Base-by-base conservation (phyloP, 129 eudicot genomes). In the Flaveria robusta region DNA sequence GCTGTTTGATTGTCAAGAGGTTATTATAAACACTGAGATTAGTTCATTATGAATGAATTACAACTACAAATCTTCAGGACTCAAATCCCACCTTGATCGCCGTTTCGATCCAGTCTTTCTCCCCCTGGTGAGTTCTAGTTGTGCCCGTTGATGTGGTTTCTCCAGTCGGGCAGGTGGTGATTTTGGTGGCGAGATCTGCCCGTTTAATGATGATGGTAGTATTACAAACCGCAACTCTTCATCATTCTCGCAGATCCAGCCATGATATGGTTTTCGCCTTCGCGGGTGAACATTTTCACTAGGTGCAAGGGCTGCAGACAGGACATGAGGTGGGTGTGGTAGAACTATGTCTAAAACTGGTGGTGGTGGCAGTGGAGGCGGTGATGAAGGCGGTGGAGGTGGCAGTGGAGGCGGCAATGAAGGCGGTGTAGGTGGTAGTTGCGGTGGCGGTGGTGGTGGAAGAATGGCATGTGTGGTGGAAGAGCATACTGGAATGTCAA, bases 201-300 rank as follows among this genome's bases (percentile, higher is more conserved):
- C 58, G 70, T 69, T 58, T 7, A 56, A 7, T 29, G 75, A 55
- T 15, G 81, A 69, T 6, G 76, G 81, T 19, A 77, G 18, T 42
- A 15, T 56, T n/a, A 69, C 18, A 26, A 69, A 77, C 19, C 43
- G 73, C 81, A 73, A 19, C 34, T 82, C 56, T 16, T 70, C 78
- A 22, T 82, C 75, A 29, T 55, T 76, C 22, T 68, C 75, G 9
- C 71, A 56, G 7, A 71, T 77, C 72, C 75, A 82, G 20, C 86
- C 86, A 82, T 82, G 50, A 34, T 79, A 66, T 45, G 86, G 86
- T 22, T 46, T 71, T 64, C 66, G 14, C 67, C 71, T 72, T 16
- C 50, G 16, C 2, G 83, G 72, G 51, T 64, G 73, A 71, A 16
- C 64, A 51, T 23, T 71, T 63, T 62, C 83, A 19, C 27, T 45